Evolutionary conservation across 2,329 filamentous ascomycete species (phyloP).

Genomic region (Ciborinia camelliae): DNA sequence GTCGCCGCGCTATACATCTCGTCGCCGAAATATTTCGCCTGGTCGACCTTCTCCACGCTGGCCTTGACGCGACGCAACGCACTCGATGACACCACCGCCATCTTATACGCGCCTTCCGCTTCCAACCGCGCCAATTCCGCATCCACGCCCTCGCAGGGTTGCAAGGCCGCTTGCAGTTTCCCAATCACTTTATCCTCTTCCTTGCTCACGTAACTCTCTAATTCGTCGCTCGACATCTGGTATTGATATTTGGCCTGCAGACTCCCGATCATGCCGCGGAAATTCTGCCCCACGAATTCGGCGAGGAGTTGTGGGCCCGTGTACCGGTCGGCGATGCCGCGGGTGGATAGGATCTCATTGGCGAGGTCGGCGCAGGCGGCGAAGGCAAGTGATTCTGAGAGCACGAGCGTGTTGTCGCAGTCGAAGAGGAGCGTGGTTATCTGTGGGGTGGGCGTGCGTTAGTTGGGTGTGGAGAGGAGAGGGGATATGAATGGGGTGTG

Average conservation of each 20-base stretch:
- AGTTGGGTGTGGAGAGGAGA: not conserved
- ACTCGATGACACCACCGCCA: slow-evolving; percentile 79
- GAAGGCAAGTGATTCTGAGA: slow-evolving; percentile 87
- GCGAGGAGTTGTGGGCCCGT: slow-evolving; percentile 73
- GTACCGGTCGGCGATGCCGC: slow-evolving; percentile 64
- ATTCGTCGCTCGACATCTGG: slow-evolving; percentile 61
- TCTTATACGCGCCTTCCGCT: slow-evolving; percentile 59
- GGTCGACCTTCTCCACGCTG: slow-evolving; percentile 73
- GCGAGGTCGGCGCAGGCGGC: slow-evolving; percentile 85
- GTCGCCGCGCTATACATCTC: slow-evolving; percentile 80
- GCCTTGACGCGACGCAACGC: slow-evolving; percentile 75
- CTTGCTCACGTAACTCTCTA: slow-evolving; percentile 68
- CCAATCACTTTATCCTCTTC: slow-evolving; percentile 83
- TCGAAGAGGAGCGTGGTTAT: slow-evolving; percentile 73
- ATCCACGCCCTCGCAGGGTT: slow-evolving; percentile 66
- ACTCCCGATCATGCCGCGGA: slow-evolving; percentile 81
- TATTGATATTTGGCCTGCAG: slow-evolving; percentile 76
- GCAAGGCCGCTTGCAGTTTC: slow-evolving; percentile 67
- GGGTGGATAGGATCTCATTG: slow-evolving; percentile 75
- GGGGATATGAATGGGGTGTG: not conserved
- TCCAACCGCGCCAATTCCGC: slow-evolving; percentile 64
- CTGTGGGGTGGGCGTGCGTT: slow-evolving; percentile 38
- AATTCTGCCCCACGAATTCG: slow-evolving; percentile 92
- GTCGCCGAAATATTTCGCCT: slow-evolving; percentile 78
- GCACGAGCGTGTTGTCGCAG: slow-evolving; percentile 87